Percentiles rank a stretch among this genome's conserved stretches.
These are phyloP conservation scores for Notholithocarpus densiflorus DNA, from an alignment of 306 rosid genomes.

Conservation along the genomic window DNA sequence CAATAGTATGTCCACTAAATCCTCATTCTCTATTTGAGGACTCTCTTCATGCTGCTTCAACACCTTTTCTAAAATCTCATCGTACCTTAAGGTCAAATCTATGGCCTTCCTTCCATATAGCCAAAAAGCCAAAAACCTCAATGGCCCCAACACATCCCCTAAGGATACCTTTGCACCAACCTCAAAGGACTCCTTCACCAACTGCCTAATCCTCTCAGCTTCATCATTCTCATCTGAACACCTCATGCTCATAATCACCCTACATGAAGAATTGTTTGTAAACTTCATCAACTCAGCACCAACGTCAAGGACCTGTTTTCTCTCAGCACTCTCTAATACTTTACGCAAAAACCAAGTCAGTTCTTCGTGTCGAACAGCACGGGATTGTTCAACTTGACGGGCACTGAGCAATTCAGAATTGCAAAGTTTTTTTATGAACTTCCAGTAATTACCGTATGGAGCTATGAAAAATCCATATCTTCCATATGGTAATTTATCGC, in stretches of 20 bases:
- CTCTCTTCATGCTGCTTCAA: conserved; percentile 42
- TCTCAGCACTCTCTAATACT: conserved; percentile 19
- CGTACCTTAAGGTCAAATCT: conserved; percentile 40
- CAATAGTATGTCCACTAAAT: conserved; percentile 43
- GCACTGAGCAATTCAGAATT: conserved; percentile 28
- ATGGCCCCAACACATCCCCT: conserved; percentile 52
- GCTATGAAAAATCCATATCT: conserved; percentile 40
- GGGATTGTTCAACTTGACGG: background rate
- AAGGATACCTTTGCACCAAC: conserved; percentile 44
- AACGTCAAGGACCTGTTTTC: conserved; percentile 22
- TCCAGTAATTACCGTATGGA: conserved; percentile 45
- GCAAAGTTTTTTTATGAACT: conserved; percentile 51
- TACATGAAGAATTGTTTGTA: conserved; percentile 45
- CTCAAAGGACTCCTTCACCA: conserved; percentile 39
- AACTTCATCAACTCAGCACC: conserved; percentile 47
- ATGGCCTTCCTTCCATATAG: conserved; percentile 42
- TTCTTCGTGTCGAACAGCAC: background rate
- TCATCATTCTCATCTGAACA: conserved; percentile 38
- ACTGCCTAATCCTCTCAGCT: conserved; percentile 36
- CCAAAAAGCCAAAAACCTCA: conserved; percentile 43
- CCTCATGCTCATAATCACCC: conserved; percentile 49
- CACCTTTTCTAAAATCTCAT: conserved; percentile 45
- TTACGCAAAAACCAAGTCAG: background rate
- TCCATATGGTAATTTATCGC: conserved; percentile 35
- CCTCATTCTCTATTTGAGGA: conserved; percentile 7